Percentiles rank a stretch among this genome's conserved stretches.
phyloP scores from a whole-genome alignment of 176 grass and related monocot species.

The Musa itinerans region DNA sequence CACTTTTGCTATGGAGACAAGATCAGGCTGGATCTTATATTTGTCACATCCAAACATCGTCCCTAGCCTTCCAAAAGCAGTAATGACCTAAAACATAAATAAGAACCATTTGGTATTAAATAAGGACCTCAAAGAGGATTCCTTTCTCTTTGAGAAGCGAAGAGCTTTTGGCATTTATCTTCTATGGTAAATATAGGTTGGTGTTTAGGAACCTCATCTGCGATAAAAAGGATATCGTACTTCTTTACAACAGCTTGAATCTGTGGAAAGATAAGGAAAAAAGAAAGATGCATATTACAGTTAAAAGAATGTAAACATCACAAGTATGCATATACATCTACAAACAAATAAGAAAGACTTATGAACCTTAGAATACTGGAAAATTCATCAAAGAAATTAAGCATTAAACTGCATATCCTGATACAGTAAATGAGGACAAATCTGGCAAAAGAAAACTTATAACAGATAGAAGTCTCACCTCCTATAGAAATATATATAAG shows the following conservation, averaged over 20 bases:
- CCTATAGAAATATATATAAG: no score
- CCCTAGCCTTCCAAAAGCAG: conserved; percentile 94
- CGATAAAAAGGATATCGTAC: conserved; percentile 95
- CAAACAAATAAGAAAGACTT: no score
- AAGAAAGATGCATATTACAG: not conserved
- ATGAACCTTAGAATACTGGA: no score
- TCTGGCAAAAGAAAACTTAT: no score
- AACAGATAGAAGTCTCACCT: no score
- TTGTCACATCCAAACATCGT: conserved; percentile 94
- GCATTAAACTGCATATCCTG: no score
- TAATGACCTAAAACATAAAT: conserved; percentile 64
- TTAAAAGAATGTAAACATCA: not conserved
- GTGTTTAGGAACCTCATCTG: conserved; percentile 62
- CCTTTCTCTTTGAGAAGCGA: not conserved
- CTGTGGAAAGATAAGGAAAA: conserved; percentile 31
- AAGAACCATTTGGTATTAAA: not conserved
- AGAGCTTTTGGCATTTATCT: not conserved
- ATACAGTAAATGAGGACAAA: no score
- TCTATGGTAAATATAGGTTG: not conserved
- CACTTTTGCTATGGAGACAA: conserved; percentile 88
- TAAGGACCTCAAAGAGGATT: not conserved
- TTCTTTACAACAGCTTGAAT: conserved; percentile 86
- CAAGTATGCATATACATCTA: no score
- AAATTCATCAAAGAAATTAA: no score
- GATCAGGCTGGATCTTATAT: conserved; percentile 77